Evolutionary conservation across 306 rosid genomes (phyloP).

Genomic region (Parietaria judaica): DNA sequence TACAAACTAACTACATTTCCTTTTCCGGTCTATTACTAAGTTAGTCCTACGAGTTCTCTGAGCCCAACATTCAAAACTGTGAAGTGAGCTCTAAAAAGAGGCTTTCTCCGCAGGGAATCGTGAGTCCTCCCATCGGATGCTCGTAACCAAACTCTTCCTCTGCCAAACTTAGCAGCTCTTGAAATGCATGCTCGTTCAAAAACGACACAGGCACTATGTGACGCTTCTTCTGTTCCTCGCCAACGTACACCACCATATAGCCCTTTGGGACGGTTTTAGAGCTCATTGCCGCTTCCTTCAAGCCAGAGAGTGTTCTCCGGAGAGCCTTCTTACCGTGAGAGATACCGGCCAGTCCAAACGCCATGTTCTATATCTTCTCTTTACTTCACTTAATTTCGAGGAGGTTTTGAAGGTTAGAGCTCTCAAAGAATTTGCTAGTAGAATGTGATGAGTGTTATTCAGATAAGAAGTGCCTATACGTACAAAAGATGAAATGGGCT

Average conservation of each 20-base stretch:
- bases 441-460: background rate
- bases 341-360: background rate
- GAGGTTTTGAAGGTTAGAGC: background rate
- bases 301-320: slow-evolving; percentile 1
- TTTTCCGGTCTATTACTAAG: background rate
- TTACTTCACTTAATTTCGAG: background rate
- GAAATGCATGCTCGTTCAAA: slow-evolving; percentile 25
- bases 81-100: slow-evolving; percentile 18
- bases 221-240: slow-evolving; percentile 18
- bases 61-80: background rate
- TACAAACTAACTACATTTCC: too few relatives aligned
- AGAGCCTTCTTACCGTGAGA: slow-evolving; percentile 7
- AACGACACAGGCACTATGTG: slow-evolving; percentile 25
- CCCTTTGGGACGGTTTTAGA: slow-evolving; percentile 8
- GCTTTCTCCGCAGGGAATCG: slow-evolving; percentile 23
- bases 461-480: background rate
- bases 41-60: background rate
- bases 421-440: background rate
- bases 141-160: slow-evolving; percentile 25
- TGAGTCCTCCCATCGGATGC: slow-evolving; percentile 27
- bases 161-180: slow-evolving; percentile 14
- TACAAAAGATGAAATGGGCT: background rate
- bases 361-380: background rate
- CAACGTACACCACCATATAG: slow-evolving; percentile 30
- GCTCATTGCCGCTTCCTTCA: slow-evolving; percentile 1